Evolutionary conservation across 352 stramenopile species (phyloP).

Genomic region (Pythium guiyangense): DNA sequence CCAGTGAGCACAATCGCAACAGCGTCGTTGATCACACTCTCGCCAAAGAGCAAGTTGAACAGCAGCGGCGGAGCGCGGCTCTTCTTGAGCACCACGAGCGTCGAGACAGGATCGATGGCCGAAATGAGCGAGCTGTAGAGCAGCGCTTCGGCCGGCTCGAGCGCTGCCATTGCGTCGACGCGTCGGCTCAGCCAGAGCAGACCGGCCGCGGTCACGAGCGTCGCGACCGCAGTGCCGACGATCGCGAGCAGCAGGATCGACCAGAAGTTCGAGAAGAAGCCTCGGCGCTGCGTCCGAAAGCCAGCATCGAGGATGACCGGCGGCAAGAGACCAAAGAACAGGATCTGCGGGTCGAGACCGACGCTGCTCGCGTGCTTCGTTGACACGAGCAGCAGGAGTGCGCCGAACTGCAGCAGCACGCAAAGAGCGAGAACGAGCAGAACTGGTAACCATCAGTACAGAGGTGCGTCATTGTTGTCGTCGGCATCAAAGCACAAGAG

Average conservation of each 20-base stretch:
- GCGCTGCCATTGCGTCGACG: slow-evolving; percentile 72
- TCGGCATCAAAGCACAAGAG: too few species aligned
- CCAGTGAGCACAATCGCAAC: too few species aligned
- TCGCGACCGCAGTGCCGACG: slow-evolving; percentile 47
- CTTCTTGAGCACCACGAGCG: slow-evolving; percentile 83
- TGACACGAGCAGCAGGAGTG: too few species aligned
- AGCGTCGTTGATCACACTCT: too few species aligned
- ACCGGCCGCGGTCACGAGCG: slow-evolving; percentile 35
- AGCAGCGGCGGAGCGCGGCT: slow-evolving; percentile 39
- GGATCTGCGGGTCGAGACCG: slow-evolving; percentile 41
- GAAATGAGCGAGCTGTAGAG: too few species aligned
- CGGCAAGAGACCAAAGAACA: slow-evolving; percentile 57
- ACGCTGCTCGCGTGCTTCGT: slow-evolving; percentile 17
- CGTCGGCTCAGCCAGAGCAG: slow-evolving; percentile 40
- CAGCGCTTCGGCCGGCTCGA: too few species aligned
- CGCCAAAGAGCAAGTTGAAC: slow-evolving; percentile 88
- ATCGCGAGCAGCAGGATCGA: slow-evolving; percentile 39
- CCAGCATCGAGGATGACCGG: slow-evolving; percentile 65
- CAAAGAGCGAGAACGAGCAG: too few species aligned
- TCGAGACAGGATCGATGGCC: too few species aligned
- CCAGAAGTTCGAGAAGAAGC: slow-evolving; percentile 45
- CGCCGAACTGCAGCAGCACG: too few species aligned
- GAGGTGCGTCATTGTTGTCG: neutral
- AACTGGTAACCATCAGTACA: neutral
- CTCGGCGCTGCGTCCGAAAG: slow-evolving; percentile 58